Evolutionary conservation across 768 basidiomycete species (phyloP).

Genomic region (Suillus luteus): DNA sequence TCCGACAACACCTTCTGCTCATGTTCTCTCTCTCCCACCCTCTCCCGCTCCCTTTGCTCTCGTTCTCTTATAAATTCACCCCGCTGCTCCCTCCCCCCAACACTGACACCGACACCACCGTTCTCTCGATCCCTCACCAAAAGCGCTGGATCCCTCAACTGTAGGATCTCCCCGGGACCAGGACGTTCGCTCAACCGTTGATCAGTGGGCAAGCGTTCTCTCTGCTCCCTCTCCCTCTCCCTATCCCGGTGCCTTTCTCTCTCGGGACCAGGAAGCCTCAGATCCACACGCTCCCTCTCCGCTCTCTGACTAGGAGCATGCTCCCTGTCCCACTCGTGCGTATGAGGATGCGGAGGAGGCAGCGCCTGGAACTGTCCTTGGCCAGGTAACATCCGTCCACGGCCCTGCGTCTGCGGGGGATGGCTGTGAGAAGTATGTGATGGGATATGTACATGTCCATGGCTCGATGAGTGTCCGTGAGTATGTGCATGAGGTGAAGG

Average conservation of each 20-base stretch:
- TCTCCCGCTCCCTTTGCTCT: slow-evolving; percentile 31
- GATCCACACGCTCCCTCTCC: slow-evolving; percentile 27
- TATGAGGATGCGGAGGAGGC: slow-evolving; percentile 19
- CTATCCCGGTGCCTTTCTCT: slow-evolving; percentile 11
- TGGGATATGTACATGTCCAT: not conserved
- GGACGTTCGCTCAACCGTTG: slow-evolving; percentile 14
- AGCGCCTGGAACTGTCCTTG: slow-evolving; percentile 34
- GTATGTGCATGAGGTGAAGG: slow-evolving; percentile 24
- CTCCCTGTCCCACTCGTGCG: slow-evolving; percentile 31
- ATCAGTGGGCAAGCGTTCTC: slow-evolving; percentile 28
- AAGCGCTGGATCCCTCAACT: slow-evolving; percentile 7
- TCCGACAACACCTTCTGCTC: slow-evolving; percentile 29
- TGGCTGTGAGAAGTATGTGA: not conserved
- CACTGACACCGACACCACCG: not conserved
- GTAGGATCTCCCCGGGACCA: slow-evolving; percentile 10
- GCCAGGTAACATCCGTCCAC: slow-evolving; percentile 20
- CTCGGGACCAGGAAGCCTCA: slow-evolving; percentile 7
- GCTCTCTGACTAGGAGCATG: slow-evolving; percentile 16
- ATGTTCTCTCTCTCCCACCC: slow-evolving; percentile 33
- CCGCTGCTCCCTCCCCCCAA: slow-evolving; percentile 28
- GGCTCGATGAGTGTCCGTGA: slow-evolving; percentile 23
- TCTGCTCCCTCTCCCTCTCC: slow-evolving; percentile 16
- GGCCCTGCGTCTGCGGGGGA: slow-evolving; percentile 22
- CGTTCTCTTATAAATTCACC: slow-evolving; percentile 37
- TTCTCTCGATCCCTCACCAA: slow-evolving; percentile 5